A percentile compares a stretch with the other conserved stretches of the same genome.
Conservation (phyloP, 2,329 filamentous ascomycete species). For the Calonectria pseudoreteaudii region DNA sequence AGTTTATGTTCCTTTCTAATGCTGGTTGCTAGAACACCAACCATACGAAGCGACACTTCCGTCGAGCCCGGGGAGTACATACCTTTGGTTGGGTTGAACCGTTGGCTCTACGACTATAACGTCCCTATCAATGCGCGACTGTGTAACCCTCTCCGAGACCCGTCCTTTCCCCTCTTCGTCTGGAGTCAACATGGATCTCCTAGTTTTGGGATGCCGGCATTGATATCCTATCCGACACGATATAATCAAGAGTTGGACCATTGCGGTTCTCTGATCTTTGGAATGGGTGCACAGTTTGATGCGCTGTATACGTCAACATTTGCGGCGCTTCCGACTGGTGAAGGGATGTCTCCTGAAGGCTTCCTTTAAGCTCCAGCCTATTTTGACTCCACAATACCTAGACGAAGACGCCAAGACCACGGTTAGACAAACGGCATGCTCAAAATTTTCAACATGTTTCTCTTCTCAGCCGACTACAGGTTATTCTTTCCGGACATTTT, state of each 20-base stretch:
- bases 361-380: background rate
- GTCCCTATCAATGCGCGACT: slow-evolving; percentile 3
- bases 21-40: background rate
- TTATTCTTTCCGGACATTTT: background rate
- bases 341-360: background rate
- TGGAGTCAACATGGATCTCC: background rate
- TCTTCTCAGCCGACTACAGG: background rate
- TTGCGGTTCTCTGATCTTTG: background rate
- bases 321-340: background rate
- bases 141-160: background rate
- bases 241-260: background rate
- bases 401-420: background rate
- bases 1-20: background rate
- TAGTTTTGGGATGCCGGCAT: background rate
- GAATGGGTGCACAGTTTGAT: background rate
- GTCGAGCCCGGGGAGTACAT: background rate
- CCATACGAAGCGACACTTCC: background rate
- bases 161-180: background rate
- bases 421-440: background rate
- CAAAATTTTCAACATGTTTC: background rate
- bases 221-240: background rate
- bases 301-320: background rate
- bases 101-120: slow-evolving; percentile 1
- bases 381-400: background rate
- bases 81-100: background rate